Percentiles rank a stretch among this genome's conserved stretches.
These are phyloP conservation scores for Klebsormidium nitens DNA, from an alignment of 139 green algal genomes.

Conservation along the genomic window DNA sequence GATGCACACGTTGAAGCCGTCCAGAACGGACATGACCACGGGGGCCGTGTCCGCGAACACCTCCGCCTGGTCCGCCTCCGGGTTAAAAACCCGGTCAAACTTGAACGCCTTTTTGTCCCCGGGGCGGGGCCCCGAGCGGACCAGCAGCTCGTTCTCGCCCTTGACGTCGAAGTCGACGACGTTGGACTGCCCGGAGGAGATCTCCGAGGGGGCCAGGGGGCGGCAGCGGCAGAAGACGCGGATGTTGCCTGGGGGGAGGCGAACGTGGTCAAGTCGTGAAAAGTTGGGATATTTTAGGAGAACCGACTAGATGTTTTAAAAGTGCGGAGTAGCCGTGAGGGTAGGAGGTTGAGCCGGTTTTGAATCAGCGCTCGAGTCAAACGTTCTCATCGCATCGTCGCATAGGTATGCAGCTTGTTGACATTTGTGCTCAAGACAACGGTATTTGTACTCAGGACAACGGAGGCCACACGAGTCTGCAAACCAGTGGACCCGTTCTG, in stretches of 20 bases:
- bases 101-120: constrained; percentile 45
- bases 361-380: too few species aligned
- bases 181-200: not conserved
- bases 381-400: too few species aligned
- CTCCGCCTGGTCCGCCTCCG: constrained; percentile 48
- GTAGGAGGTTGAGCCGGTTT: too few species aligned
- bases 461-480: too few species aligned
- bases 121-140: constrained; percentile 5
- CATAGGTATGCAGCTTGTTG: too few species aligned
- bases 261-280: too few species aligned
- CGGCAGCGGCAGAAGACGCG: constrained; percentile 46
- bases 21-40: constrained; percentile 77
- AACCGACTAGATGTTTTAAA: too few species aligned
- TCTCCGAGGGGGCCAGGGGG: constrained; percentile 24
- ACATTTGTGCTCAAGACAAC: too few species aligned
- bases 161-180: constrained; percentile 12
- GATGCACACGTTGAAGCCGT: constrained; percentile 80
- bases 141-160: constrained; percentile 6
- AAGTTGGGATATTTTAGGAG: too few species aligned
- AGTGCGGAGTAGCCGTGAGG: too few species aligned
- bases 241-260: constrained; percentile 45
- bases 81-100: constrained; percentile 81
- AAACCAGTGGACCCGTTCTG: too few species aligned
- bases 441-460: too few species aligned
- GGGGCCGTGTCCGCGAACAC: constrained; percentile 87